Percentiles rank a stretch among this genome's conserved stretches.
Conservation (phyloP, 331 rosid species). For the Quercus tomentella region DNA sequence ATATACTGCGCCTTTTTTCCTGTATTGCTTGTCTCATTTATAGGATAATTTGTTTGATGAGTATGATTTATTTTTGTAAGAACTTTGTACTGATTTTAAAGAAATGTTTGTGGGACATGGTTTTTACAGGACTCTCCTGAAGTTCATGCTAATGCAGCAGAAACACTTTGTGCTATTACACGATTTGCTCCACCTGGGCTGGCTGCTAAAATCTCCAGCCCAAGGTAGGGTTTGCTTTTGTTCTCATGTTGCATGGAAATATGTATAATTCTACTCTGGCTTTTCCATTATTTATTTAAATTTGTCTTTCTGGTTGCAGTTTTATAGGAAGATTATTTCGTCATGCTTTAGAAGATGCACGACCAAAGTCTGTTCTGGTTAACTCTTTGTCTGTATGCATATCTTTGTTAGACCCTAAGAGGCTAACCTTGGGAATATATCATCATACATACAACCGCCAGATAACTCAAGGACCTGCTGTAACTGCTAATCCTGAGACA, state of each 20-base stretch:
- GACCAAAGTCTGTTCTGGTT: conserved; percentile 93
- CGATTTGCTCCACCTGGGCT: conserved; percentile 97
- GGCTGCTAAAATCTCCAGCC: conserved; percentile 76
- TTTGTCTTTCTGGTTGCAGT: conserved; percentile 39
- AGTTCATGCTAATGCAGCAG: conserved; percentile 95
- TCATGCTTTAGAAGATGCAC: conserved; percentile 90
- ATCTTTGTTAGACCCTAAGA: conserved; percentile 93
- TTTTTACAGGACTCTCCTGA: conserved; percentile 85
- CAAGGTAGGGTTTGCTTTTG: conserved; percentile 49
- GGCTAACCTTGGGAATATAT: conserved; percentile 67
- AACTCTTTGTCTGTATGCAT: conserved; percentile 92
- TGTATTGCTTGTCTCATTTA: not conserved
- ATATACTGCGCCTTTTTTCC: not conserved
- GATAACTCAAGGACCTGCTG: conserved; percentile 52
- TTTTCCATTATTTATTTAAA: not conserved
- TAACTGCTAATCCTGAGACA: conserved; percentile 80
- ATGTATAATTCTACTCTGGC: conserved; percentile 6
- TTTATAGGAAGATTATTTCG: conserved; percentile 89
- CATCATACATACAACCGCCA: conserved; percentile 74
- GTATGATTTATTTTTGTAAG: not conserved
- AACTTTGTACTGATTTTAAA: conserved; percentile 2
- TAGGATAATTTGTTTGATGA: not conserved
- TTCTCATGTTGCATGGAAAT: not conserved
- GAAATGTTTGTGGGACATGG: conserved; percentile 11
- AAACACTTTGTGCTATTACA: conserved; percentile 92